Evolutionary conservation across 257 asterid species (phyloP).

Genomic region (Plantago ovata): DNA sequence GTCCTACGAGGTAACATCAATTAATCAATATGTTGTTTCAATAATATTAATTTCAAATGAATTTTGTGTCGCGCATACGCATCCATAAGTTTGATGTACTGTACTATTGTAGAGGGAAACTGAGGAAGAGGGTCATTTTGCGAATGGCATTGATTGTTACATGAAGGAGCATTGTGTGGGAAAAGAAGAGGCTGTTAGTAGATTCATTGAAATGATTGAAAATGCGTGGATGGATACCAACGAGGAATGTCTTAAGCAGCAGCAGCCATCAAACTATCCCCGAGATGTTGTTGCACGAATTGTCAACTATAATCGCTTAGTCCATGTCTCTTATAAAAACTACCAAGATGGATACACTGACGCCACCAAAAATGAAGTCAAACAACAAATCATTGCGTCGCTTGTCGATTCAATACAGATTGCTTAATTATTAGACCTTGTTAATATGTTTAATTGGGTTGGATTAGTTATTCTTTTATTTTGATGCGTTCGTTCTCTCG

Average conservation of each 20-base stretch:
- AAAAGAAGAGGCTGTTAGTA: constrained; percentile 17
- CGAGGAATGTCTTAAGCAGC: constrained; percentile 18
- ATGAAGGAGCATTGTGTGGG: constrained; percentile 20
- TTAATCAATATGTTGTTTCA: too few species aligned
- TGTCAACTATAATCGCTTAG: constrained; percentile 8
- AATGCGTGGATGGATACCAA: constrained; percentile 26
- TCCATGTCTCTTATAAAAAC: constrained; percentile 16
- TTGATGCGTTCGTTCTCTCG: too few species aligned
- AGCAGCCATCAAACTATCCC: constrained; percentile 3
- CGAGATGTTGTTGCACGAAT: constrained; percentile 11
- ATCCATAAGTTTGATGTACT: too few species aligned
- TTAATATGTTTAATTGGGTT: too few species aligned
- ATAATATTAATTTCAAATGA: too few species aligned
- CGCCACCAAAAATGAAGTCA: constrained; percentile 19
- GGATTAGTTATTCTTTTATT: too few species aligned
- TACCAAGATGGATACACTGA: constrained; percentile 23
- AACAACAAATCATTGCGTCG: constrained; percentile 21
- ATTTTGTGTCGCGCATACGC: too few species aligned
- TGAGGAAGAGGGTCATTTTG: constrained; percentile 21
- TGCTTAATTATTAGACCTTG: too few species aligned
- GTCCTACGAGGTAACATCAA: not conserved
- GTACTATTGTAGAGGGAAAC: constrained; percentile 6
- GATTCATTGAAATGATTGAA: constrained; percentile 6
- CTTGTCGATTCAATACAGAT: constrained; percentile 16
- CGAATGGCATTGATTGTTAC: constrained; percentile 25